Evolutionary conservation across 352 stramenopile genomes (phyloP).

Genomic region (Phytophthora sojae): DNA sequence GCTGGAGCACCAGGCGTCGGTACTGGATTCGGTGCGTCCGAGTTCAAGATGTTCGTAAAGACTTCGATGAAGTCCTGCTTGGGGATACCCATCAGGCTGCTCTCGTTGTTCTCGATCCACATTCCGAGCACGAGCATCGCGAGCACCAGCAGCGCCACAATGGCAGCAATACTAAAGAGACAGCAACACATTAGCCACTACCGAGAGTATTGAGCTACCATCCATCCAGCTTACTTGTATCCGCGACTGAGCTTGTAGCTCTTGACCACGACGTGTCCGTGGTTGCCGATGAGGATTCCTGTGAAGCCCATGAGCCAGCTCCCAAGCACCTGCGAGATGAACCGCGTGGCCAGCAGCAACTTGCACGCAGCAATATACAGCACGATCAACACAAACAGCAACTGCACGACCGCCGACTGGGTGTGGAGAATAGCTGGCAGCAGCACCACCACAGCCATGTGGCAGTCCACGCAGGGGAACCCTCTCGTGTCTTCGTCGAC

Average conservation of each 20-base stretch:
- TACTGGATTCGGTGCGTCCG: conserved; percentile 32
- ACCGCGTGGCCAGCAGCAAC: conserved; percentile 58
- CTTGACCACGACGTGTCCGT: conserved; percentile 58
- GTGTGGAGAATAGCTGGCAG: conserved; percentile 61
- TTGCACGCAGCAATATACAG: conserved; percentile 48
- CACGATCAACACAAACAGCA: conserved; percentile 27
- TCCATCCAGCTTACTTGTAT: conserved; percentile 47
- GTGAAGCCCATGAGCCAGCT: conserved; percentile 71
- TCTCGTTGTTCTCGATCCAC: conserved; percentile 86
- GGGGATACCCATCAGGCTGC: conserved; percentile 62
- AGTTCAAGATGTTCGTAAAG: conserved; percentile 68
- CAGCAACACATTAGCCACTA: background rate
- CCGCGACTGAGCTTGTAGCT: conserved; percentile 53
- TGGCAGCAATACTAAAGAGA: conserved; percentile 38
- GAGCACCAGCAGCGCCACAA: conserved; percentile 58
- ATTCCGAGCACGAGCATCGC: conserved; percentile 59
- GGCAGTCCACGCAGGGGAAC: conserved; percentile 77
- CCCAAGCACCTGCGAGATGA: conserved; percentile 62
- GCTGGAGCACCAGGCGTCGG: conserved; percentile 5
- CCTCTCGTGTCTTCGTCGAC: conserved; percentile 58
- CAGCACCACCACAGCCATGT: conserved; percentile 80
- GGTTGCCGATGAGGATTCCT: conserved; percentile 64
- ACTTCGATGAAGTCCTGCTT: conserved; percentile 74
- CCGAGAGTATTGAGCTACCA: background rate
- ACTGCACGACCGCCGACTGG: conserved; percentile 35